Evolutionary conservation across 2,329 filamentous ascomycete species (phyloP).

Genomic region (Helotiales sp.): DNA sequence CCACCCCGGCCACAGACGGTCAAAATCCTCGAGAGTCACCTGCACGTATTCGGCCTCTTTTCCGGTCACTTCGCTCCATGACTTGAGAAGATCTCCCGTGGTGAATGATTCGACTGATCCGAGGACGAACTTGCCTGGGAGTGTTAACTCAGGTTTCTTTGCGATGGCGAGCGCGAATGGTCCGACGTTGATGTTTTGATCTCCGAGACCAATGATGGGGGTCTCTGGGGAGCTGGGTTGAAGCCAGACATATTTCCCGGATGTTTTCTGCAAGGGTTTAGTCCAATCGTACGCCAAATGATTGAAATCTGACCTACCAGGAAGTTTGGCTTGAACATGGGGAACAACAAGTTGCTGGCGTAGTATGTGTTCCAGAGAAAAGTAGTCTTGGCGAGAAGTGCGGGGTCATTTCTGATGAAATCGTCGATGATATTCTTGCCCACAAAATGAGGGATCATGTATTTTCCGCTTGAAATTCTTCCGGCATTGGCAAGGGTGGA

Average conservation of each 20-base stretch:
- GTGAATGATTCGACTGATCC: constrained; percentile 37
- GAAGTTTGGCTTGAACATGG: constrained; percentile 39
- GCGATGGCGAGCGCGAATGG: constrained; percentile 44
- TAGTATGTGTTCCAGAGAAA: constrained; percentile 48
- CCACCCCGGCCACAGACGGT: constrained; percentile 42
- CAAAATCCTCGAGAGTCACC: constrained; percentile 38
- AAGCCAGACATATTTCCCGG: constrained; percentile 43
- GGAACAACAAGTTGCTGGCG: constrained; percentile 42
- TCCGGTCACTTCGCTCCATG: constrained; percentile 41
- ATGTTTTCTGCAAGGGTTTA: constrained; percentile 25
- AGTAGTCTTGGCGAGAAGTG: constrained; percentile 47
- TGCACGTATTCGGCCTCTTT: constrained; percentile 39
- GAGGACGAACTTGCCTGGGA: constrained; percentile 41
- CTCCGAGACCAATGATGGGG: constrained; percentile 42
- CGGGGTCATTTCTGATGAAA: constrained; percentile 42
- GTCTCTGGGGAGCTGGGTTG: constrained; percentile 36
- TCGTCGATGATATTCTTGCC: constrained; percentile 46
- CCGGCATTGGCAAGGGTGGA: constrained; percentile 47
- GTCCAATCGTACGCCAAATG: not conserved
- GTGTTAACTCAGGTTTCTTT: constrained; percentile 41
- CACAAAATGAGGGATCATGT: constrained; percentile 45
- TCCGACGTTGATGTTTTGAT: constrained; percentile 43
- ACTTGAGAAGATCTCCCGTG: constrained; percentile 39
- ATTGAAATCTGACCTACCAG: constrained; percentile 28
- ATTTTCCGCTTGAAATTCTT: constrained; percentile 45